Base-by-base conservation (phyloP, 345 rosid species). In the Streptanthus diversifolius region DNA sequence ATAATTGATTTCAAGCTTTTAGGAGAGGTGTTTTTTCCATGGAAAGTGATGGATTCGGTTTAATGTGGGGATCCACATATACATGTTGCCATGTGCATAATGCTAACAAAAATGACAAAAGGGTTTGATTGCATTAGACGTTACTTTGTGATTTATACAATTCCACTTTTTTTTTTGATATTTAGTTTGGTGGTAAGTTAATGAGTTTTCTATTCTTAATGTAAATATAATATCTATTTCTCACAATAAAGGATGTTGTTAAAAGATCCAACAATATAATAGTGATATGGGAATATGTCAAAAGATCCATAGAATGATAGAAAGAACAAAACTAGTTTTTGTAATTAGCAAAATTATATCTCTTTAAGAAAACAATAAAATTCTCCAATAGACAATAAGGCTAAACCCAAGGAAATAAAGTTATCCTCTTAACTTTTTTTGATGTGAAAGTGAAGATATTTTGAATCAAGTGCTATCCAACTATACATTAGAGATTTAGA, bases 11-110 rank as follows among this genome's bases (percentile, higher is more conserved):
- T 66, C 49, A 61, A 68, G 17, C 69, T 60, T 57, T 49, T 59
- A 45, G 53, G 63, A 72, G 56, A 59, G 55, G 29, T 67, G 67
- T 27, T 49, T 68, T 58, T 75, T 17, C 63, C 48, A 60, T 41
- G 57, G 79, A 75, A 61, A 68, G 74, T 68, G 79, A 68, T 75
- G 64, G 74, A 68, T 74, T 68, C 74, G 24, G 24, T 75, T 68
- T 41, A 52, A 75, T 51, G 79, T 68, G 62, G 79, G 74, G 74
- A 68, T 75, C 79, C 79, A 75, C 74, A 43, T 61, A 15, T 60
- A 61, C 61, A 61, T 61, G 70, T 61, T 75, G 70, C 70, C 79
- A 75, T 75, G 79, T 75, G 79, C 79, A 51, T 7, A 61, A 30
- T 68, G 49, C 73, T 75, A 59, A 59, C 73, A 59, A 41, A 59